Conservation (phyloP, 345 rosid species). For the Theobroma cacao region DNA sequence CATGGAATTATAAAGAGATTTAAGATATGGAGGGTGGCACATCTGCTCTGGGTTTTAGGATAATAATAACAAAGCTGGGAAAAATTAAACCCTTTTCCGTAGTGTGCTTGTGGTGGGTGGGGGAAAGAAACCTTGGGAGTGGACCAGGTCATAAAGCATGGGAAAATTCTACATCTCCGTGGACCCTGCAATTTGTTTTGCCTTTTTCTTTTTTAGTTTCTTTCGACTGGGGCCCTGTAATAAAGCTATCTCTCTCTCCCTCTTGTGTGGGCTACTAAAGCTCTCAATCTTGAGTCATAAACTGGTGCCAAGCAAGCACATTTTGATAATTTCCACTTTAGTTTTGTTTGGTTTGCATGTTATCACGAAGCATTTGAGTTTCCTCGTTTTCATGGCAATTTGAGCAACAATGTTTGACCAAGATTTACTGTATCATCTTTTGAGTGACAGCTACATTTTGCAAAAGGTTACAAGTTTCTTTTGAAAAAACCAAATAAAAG, state of each 20-base stretch:
- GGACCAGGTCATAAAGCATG: neutral
- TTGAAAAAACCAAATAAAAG: too few species aligned
- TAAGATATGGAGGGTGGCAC: neutral
- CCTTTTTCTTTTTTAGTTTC: neutral
- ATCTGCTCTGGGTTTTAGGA: neutral
- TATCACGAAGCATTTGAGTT: neutral
- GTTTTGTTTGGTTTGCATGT: too few species aligned
- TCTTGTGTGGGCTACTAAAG: neutral
- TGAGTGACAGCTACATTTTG: neutral
- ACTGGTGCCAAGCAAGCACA: neutral
- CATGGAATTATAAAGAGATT: neutral
- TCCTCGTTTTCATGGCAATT: neutral
- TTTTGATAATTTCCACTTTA: neutral
- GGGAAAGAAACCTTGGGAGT: neutral
- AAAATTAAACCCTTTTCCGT: neutral
- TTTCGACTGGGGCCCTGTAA: too few species aligned
- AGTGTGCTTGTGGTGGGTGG: neutral
- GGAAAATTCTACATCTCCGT: neutral
- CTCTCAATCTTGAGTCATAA: too few species aligned
- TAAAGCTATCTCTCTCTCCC: too few species aligned
- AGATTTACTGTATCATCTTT: neutral
- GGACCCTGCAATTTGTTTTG: neutral
- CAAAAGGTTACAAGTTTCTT: neutral
- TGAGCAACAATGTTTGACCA: neutral
- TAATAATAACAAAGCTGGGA: neutral